Base-by-base conservation (phyloP, 108 stramenopile genomes). In the Cyclotella atomus region DNA sequence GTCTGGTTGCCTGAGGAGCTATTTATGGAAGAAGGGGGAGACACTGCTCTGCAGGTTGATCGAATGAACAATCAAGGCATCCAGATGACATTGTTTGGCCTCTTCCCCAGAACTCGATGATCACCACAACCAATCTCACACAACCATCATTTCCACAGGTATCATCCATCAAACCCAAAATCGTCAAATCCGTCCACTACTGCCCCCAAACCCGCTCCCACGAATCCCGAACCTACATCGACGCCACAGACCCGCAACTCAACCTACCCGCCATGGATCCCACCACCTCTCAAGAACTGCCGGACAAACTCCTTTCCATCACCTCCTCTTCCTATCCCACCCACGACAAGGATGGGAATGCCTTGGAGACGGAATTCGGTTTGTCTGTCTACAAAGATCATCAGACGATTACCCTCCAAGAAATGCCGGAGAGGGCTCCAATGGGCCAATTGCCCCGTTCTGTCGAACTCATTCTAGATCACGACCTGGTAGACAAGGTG, bases 391-490 rank as follows among this genome's bases (percentile, higher is more conserved):
- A 89, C 89, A 98, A 98, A 69, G 97, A 99, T 70, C 95, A 97
- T 77, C 98, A 99, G 85, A 95, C 95, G 6, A 83, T 99, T 21
- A 95, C 95, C 1, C 68, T 97, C 21, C 98, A 99, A 82, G 99
- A 99, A 83, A 92, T 94, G 92, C 93, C 93, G 17, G 98, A 98
- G 84, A 77, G 92, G 16, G 97, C 99, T 0, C 98, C 97, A 23
- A 97, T 99, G 87, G 99, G 99, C 45, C 98, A 99, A 83, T 82
- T 99, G 27, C 99, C 99, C 14, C 88, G 99, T 17, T 92, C 91
- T 4, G 89, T 98, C 3, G 97, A 98, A 49, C 85, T 97, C 34
- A 69, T 98, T 47, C 56, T 97, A 33, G 96, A 97, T 73, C 89
- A 97, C 66, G 97, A 98, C 66, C 73, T 98, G 20, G 96, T 97